phyloP scores from a whole-genome alignment of 2,329 filamentous ascomycete species.

The Xylaria sp. region DNA sequence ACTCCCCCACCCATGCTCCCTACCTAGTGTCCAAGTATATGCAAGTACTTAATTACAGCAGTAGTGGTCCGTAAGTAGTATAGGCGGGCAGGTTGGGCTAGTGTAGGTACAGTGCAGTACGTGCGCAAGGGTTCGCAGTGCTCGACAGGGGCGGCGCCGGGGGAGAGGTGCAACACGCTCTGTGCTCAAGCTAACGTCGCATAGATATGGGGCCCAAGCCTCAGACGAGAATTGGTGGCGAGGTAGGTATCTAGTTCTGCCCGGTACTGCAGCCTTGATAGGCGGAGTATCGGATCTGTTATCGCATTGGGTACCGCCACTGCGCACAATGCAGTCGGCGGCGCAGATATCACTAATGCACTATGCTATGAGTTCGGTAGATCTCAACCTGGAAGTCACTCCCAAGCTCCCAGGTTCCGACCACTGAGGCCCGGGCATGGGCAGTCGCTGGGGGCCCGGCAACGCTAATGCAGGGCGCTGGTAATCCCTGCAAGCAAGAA shows the following conservation, averaged over 20 bases:
- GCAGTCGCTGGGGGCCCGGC: conserved; percentile 16
- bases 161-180: conserved; percentile 18
- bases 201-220: conserved; percentile 8
- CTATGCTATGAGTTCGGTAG: background rate
- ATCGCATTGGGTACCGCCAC: conserved; percentile 1
- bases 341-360: conserved; percentile 7
- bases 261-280: conserved; percentile 3
- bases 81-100: background rate
- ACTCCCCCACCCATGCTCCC: too few relatives aligned
- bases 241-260: too few relatives aligned
- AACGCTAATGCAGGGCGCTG: conserved; percentile 31
- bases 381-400: conserved; percentile 2
- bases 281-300: background rate
- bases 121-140: background rate
- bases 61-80: too few relatives aligned
- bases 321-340: conserved; percentile 11
- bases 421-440: conserved; percentile 3
- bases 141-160: conserved; percentile 5
- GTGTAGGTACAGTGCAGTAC: background rate
- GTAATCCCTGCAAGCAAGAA: conserved; percentile 32
- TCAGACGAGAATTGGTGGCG: conserved; percentile 2
- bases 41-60: too few relatives aligned
- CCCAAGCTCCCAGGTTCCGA: background rate
- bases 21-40: too few relatives aligned
- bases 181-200: conserved; percentile 22